Evolutionary conservation across 345 rosid species (phyloP).

Genomic region (Salix suchowensis): DNA sequence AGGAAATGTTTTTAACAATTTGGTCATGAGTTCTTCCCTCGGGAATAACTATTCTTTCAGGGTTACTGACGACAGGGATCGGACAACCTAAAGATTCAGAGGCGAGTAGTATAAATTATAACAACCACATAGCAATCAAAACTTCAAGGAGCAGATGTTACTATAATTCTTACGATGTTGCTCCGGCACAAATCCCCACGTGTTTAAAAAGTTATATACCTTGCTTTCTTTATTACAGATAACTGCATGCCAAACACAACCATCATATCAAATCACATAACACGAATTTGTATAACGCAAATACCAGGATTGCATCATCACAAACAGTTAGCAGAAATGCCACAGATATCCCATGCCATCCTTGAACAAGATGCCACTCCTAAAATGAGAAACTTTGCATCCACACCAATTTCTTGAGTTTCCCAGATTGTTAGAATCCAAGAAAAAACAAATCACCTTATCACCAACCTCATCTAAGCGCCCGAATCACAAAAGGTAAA

Average conservation of each 20-base stretch:
- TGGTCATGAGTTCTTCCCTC: conserved; percentile 48
- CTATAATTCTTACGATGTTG: conserved; percentile 64
- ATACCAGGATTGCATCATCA: not conserved
- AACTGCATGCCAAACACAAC: conserved; percentile 46
- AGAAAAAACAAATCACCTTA: not conserved
- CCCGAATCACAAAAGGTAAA: not conserved
- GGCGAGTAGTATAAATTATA: conserved; percentile 11
- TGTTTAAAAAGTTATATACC: conserved; percentile 57
- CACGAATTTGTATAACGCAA: not conserved
- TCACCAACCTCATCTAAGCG: not conserved
- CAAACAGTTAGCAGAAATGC: not conserved
- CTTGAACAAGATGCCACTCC: not conserved
- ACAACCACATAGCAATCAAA: conserved; percentile 7
- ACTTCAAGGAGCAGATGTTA: conserved; percentile 17
- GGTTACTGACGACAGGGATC: conserved; percentile 59
- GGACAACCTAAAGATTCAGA: conserved; percentile 57
- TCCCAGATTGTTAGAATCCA: not conserved
- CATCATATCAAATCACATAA: conserved; percentile 1
- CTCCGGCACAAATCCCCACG: conserved; percentile 67
- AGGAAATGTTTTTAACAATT: conserved; percentile 52
- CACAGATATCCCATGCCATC: not conserved
- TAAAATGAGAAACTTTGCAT: not conserved
- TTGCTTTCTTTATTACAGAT: conserved; percentile 81
- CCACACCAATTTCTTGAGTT: not conserved
- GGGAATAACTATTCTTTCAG: conserved; percentile 67